Percentiles rank a stretch among this genome's conserved stretches.
phyloP scores from a whole-genome alignment of 495 filamentous ascomycete genomes.

The Annulohypoxylon bovei region DNA sequence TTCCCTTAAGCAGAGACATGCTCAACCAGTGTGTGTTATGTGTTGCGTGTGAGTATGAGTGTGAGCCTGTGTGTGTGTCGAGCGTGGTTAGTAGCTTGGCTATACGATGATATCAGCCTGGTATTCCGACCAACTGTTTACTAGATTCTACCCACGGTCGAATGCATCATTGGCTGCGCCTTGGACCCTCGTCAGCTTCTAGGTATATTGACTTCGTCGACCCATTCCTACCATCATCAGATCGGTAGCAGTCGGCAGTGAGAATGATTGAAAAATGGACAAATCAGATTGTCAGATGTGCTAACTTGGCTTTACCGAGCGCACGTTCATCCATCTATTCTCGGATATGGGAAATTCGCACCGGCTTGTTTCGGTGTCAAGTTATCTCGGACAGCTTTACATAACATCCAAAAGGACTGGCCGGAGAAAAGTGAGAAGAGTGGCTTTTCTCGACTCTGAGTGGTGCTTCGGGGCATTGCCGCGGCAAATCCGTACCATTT shows the following conservation, averaged over 20 bases:
- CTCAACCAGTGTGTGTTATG: neutral
- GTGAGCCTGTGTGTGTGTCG: conserved; percentile 6
- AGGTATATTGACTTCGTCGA: conserved; percentile 13
- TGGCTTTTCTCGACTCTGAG: conserved; percentile 28
- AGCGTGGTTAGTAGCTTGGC: neutral
- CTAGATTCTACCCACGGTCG: conserved; percentile 12
- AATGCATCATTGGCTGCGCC: conserved; percentile 32
- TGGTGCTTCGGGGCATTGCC: conserved; percentile 30
- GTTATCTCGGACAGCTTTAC: conserved; percentile 4
- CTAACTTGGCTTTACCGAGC: conserved; percentile 38
- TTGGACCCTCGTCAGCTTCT: conserved; percentile 16
- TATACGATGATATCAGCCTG: conserved; percentile 24
- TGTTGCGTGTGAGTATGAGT: neutral
- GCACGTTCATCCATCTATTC: conserved; percentile 19
- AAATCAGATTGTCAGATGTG: conserved; percentile 30
- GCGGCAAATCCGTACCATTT: conserved; percentile 43
- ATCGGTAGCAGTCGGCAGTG: conserved; percentile 34
- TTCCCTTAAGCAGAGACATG: conserved; percentile 1
- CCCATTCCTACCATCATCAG: conserved; percentile 27
- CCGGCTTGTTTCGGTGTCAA: conserved; percentile 41
- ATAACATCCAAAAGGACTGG: neutral
- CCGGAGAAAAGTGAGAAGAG: conserved; percentile 15
- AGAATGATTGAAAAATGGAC: conserved; percentile 11
- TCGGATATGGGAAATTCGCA: conserved; percentile 13
- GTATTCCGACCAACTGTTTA: conserved; percentile 24